Conservation (phyloP, 345 rosid genomes). For the Leavenworthia alabamica region DNA sequence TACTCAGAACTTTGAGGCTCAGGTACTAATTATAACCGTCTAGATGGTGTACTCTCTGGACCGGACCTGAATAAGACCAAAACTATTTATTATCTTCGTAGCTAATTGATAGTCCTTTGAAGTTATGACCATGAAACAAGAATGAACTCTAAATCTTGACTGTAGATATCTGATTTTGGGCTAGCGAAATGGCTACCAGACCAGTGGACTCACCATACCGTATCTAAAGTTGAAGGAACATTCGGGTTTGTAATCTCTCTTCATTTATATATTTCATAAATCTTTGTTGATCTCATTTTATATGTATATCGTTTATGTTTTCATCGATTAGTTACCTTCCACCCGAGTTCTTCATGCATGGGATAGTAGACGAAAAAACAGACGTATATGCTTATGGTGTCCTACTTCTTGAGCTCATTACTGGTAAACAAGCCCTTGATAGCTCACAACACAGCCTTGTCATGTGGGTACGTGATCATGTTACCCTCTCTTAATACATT, state of each 20-base stretch:
- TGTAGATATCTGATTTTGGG: constrained; percentile 91
- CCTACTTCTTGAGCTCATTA: constrained; percentile 66
- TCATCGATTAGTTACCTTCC: constrained; percentile 61
- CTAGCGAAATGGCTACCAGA: constrained; percentile 96
- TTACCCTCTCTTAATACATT: too few species aligned
- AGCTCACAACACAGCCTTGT: constrained; percentile 76
- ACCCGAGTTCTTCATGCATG: constrained; percentile 91
- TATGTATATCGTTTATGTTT: background rate
- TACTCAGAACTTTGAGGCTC: constrained; percentile 73
- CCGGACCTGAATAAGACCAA: too few species aligned
- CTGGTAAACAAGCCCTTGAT: constrained; percentile 79
- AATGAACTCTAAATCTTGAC: background rate
- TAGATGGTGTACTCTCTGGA: too few species aligned
- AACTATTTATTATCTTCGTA: too few species aligned
- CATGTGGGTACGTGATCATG: constrained; percentile 70
- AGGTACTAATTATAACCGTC: constrained; percentile 44
- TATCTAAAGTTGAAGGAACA: constrained; percentile 83
- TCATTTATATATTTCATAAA: background rate
- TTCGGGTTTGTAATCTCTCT: constrained; percentile 55
- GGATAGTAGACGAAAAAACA: constrained; percentile 86
- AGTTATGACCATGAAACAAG: background rate
- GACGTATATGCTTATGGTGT: constrained; percentile 94
- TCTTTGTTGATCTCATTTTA: background rate
- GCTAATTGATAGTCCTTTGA: too few species aligned
- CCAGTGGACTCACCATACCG: constrained; percentile 84